These are phyloP conservation scores for Kentomonas sorsogonicus DNA, from an alignment of 208 protist genomes.

Conservation along the genomic window DNA sequence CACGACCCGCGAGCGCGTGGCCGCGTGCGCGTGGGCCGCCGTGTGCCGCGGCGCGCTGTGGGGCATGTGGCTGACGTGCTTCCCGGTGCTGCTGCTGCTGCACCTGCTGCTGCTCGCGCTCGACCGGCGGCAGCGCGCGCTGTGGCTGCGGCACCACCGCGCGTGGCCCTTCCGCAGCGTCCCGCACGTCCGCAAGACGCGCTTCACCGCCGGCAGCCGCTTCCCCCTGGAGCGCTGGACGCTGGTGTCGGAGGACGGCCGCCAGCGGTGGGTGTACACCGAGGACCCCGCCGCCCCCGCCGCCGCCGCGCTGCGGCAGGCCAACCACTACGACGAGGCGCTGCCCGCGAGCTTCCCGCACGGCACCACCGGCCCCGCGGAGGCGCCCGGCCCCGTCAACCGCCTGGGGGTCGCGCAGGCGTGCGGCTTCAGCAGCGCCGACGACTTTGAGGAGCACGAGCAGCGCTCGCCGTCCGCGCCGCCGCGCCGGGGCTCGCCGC, in stretches of 20 bases:
- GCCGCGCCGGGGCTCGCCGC: not conserved
- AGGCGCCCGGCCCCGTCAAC: constrained; percentile 57
- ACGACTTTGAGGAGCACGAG: constrained; percentile 24
- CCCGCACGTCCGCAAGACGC: constrained; percentile 60
- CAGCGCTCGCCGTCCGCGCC: not conserved
- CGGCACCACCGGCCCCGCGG: constrained; percentile 34
- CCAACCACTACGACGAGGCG: too few species aligned
- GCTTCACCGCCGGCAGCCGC: too few species aligned
- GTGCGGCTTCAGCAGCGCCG: constrained; percentile 33
- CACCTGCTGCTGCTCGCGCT: constrained; percentile 44
- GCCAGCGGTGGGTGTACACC: constrained; percentile 86
- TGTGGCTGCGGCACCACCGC: constrained; percentile 31
- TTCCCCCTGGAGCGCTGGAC: constrained; percentile 75
- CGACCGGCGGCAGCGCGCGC: constrained; percentile 45
- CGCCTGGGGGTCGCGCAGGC: constrained; percentile 44
- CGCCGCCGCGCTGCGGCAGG: too few species aligned
- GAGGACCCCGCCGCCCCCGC: too few species aligned
- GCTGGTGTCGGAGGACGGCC: constrained; percentile 81
- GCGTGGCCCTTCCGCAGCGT: constrained; percentile 43
- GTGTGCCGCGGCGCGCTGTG: too few species aligned
- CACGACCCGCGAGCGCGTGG: constrained; percentile 40
- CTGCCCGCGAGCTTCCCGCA: too few species aligned
- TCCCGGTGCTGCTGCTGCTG: constrained; percentile 30
- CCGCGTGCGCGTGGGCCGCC: constrained; percentile 13
- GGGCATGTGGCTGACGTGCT: constrained; percentile 25